phyloP scores from a whole-genome alignment of 495 filamentous ascomycete species.

The Paragyromitra xinjiangensis region DNA sequence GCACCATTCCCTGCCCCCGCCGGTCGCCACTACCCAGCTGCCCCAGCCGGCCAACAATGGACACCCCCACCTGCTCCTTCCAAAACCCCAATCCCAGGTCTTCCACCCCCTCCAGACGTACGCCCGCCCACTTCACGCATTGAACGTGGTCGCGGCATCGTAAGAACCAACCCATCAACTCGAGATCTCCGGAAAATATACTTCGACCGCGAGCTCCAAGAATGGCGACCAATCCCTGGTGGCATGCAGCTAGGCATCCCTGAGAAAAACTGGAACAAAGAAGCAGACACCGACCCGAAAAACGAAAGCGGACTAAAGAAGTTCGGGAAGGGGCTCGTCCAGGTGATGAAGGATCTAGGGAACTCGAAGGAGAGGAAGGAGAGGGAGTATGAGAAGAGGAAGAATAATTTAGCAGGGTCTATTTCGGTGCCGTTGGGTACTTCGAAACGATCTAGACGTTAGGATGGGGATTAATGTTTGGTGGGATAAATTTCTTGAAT shows the following conservation, averaged over 20 bases:
- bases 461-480: conserved; percentile 1
- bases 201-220: conserved; percentile 15
- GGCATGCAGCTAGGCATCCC: neutral
- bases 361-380: neutral
- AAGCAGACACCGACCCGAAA: neutral
- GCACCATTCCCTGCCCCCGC: conserved; percentile 3
- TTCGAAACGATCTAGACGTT: conserved; percentile 1
- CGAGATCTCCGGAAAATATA: conserved; percentile 14
- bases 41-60: neutral
- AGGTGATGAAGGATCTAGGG: conserved; percentile 14
- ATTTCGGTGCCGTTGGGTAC: conserved; percentile 9
- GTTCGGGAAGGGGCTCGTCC: neutral
- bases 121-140: neutral
- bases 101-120: neutral
- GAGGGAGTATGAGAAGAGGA: neutral
- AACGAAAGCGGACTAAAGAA: neutral
- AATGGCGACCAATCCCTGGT: conserved; percentile 16
- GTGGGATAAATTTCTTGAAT: neutral
- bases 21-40: neutral
- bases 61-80: neutral
- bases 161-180: neutral
- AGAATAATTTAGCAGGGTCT: neutral
- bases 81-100: neutral
- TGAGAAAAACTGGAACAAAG: conserved; percentile 2
- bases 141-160: conserved; percentile 13